These are phyloP conservation scores for Metschnikowia colocasiae DNA, from an alignment of 805 yeast species.

Conservation along the genomic window DNA sequence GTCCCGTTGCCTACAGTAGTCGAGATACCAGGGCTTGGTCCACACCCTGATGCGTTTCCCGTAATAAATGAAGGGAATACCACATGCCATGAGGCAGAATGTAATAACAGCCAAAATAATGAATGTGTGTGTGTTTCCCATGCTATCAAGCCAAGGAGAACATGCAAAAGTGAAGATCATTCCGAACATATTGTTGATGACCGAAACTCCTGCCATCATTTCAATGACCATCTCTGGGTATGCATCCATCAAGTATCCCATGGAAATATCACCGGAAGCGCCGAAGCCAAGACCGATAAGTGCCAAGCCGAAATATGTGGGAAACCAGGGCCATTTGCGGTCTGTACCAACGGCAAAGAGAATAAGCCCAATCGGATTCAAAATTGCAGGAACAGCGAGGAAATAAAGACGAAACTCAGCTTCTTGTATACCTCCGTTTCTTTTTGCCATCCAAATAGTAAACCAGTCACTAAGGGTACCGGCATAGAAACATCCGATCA, in stretches of 20 bases:
- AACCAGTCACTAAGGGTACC: slow-evolving; percentile 58
- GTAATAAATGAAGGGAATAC: slow-evolving; percentile 55
- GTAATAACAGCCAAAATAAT: slow-evolving; percentile 60
- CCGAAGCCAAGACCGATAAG: slow-evolving; percentile 69
- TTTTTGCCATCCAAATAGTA: slow-evolving; percentile 57
- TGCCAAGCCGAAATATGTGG: slow-evolving; percentile 58
- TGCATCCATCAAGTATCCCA: slow-evolving; percentile 63
- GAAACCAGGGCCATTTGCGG: slow-evolving; percentile 48
- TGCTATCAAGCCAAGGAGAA: slow-evolving; percentile 53
- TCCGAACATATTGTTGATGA: slow-evolving; percentile 62
- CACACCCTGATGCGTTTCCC: slow-evolving; percentile 58
- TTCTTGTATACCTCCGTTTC: slow-evolving; percentile 58
- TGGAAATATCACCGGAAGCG: slow-evolving; percentile 66
- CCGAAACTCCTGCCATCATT: slow-evolving; percentile 66
- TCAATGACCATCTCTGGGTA: slow-evolving; percentile 68
- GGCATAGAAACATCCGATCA: slow-evolving; percentile 63
- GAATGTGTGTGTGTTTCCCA: slow-evolving; percentile 57
- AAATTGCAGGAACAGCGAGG: slow-evolving; percentile 49
- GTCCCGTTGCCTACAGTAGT: slow-evolving; percentile 17
- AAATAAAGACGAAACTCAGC: slow-evolving; percentile 64
- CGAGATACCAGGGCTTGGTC: slow-evolving; percentile 52
- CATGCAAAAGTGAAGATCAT: slow-evolving; percentile 66
- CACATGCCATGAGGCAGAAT: slow-evolving; percentile 52
- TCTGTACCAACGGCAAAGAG: slow-evolving; percentile 67
- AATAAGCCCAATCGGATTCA: slow-evolving; percentile 60